phyloP scores from a whole-genome alignment of 371 early-diverging fungal genomes.

The Mortierella sp. region DNA sequence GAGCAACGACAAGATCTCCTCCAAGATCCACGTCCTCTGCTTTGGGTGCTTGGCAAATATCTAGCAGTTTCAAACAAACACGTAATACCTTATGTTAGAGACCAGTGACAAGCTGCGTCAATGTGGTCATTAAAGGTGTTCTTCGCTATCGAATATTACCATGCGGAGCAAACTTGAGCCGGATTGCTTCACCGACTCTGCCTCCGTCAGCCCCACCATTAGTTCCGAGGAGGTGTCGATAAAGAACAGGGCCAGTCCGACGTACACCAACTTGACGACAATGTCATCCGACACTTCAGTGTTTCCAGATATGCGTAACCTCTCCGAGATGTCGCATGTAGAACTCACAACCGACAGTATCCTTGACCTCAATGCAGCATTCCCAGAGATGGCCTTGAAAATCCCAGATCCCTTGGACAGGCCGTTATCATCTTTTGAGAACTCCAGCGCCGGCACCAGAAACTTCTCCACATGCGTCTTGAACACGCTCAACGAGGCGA shows the following conservation, averaged over 20 bases:
- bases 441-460: conserved; percentile 37
- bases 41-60: conserved; percentile 74
- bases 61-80: conserved; percentile 6
- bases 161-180: conserved; percentile 40
- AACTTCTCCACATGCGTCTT: conserved; percentile 33
- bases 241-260: conserved; percentile 48
- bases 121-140: too few species aligned
- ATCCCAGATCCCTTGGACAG: background rate
- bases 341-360: conserved; percentile 26
- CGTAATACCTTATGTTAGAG: too few species aligned
- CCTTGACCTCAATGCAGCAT: conserved; percentile 5
- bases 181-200: conserved; percentile 42
- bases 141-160: conserved; percentile 15
- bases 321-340: conserved; percentile 33
- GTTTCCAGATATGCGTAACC: conserved; percentile 8
- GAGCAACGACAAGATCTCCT: conserved; percentile 83
- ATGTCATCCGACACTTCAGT: conserved; percentile 39
- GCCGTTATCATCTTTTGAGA: conserved; percentile 18
- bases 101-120: too few species aligned
- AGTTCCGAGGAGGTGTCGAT: conserved; percentile 39
- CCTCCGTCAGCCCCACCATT: conserved; percentile 28
- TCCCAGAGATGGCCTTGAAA: conserved; percentile 14
- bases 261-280: conserved; percentile 45
- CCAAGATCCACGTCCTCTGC: conserved; percentile 86
- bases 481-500: conserved; percentile 28